Evolutionary conservation across 2,329 filamentous ascomycete genomes (phyloP).

Genomic region (Penicillium paneum): DNA sequence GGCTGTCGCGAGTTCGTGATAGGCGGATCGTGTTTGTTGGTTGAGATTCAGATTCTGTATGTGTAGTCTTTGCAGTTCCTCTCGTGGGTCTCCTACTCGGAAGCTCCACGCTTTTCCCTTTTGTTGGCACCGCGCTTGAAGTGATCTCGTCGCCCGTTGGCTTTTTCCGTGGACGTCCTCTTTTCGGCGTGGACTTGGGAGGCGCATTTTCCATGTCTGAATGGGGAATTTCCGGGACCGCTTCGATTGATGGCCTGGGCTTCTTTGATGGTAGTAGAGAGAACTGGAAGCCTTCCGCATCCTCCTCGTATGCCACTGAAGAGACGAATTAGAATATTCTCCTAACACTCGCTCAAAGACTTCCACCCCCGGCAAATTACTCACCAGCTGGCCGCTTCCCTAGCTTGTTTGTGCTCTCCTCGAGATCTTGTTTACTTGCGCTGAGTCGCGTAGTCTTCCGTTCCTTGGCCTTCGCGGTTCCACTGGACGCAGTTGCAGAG

Average conservation of each 20-base stretch:
- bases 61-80: slow-evolving; percentile 20
- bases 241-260: slow-evolving; percentile 49
- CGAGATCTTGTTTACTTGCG: slow-evolving; percentile 31
- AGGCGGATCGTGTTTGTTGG: slow-evolving; percentile 18
- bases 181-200: slow-evolving; percentile 32
- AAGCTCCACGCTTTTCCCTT: slow-evolving; percentile 21
- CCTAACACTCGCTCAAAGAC: slow-evolving; percentile 2
- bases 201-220: slow-evolving; percentile 40
- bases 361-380: slow-evolving; percentile 17
- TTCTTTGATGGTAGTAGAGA: slow-evolving; percentile 66
- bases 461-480: slow-evolving; percentile 21
- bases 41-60: slow-evolving; percentile 16
- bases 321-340: slow-evolving; percentile 5
- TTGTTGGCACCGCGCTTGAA: slow-evolving; percentile 11
- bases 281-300: slow-evolving; percentile 75
- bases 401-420: slow-evolving; percentile 33
- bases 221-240: slow-evolving; percentile 30
- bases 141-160: slow-evolving; percentile 25
- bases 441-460: slow-evolving; percentile 36
- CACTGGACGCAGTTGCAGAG: slow-evolving; percentile 27
- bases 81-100: slow-evolving; percentile 26
- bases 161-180: slow-evolving; percentile 46
- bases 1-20: slow-evolving; percentile 29
- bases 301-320: slow-evolving; percentile 60
- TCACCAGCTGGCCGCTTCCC: slow-evolving; percentile 42